Conservation (phyloP, 345 rosid species). For the Corchorus olitorius region DNA sequence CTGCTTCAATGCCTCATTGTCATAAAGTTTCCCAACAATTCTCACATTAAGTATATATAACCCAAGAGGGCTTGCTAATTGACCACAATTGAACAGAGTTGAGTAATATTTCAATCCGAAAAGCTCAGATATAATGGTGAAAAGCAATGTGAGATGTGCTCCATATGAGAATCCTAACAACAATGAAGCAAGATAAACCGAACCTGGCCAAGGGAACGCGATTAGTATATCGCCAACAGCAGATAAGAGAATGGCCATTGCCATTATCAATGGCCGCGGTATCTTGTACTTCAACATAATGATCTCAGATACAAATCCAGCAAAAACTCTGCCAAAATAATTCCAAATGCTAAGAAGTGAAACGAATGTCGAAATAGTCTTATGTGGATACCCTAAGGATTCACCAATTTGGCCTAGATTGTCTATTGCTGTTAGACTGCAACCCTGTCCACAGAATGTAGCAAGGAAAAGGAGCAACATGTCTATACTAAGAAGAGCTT, state of each 20-base stretch:
- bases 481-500: slow-evolving; percentile 60
- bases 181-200: slow-evolving; percentile 54
- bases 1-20: slow-evolving; percentile 51
- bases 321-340: slow-evolving; percentile 49
- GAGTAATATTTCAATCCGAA: slow-evolving; percentile 72
- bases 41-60: slow-evolving; percentile 48
- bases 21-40: slow-evolving; percentile 54
- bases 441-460: slow-evolving; percentile 58
- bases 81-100: slow-evolving; percentile 58
- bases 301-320: slow-evolving; percentile 60
- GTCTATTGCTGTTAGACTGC: slow-evolving; percentile 58
- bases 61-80: slow-evolving; percentile 58
- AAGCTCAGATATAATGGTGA: slow-evolving; percentile 60
- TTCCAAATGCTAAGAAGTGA: slow-evolving; percentile 75
- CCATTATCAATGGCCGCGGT: slow-evolving; percentile 50
- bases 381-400: slow-evolving; percentile 49
- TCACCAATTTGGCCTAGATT: slow-evolving; percentile 63
- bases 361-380: slow-evolving; percentile 46
- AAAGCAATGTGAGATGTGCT: slow-evolving; percentile 63
- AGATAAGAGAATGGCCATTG: slow-evolving; percentile 37
- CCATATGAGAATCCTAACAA: slow-evolving; percentile 62
- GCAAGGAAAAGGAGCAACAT: slow-evolving; percentile 53
- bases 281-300: slow-evolving; percentile 44
- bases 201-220: slow-evolving; percentile 44
- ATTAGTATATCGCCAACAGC: slow-evolving; percentile 50